These are phyloP conservation scores for Lactifluus rugatus DNA, from an alignment of 768 basidiomycete genomes.

Conservation along the genomic window DNA sequence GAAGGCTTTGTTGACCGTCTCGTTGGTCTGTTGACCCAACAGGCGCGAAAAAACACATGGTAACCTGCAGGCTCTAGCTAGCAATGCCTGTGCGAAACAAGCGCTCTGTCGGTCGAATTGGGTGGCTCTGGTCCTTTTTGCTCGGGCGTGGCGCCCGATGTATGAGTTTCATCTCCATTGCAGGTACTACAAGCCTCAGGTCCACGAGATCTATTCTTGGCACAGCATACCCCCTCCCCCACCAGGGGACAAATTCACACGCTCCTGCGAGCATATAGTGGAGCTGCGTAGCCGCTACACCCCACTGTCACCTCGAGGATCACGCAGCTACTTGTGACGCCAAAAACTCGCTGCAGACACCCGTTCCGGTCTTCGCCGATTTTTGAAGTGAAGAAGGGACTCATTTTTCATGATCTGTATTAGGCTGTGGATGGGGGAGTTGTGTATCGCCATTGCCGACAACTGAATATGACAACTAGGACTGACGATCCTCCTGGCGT, in stretches of 20 bases:
- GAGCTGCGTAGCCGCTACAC: background rate
- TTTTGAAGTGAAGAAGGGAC: background rate
- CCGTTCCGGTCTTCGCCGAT: constrained; percentile 1
- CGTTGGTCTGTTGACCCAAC: background rate
- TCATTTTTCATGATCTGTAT: background rate
- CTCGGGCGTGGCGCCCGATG: background rate
- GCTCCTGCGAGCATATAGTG: background rate
- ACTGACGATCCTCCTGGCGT: constrained; percentile 11
- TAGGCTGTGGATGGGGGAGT: background rate
- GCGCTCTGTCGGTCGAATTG: background rate
- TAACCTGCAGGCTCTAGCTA: constrained; percentile 8
- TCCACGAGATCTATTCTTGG: background rate
- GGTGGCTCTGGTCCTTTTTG: background rate
- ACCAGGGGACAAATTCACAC: background rate
- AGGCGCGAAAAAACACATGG: constrained; percentile 10
- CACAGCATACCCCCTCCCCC: background rate
- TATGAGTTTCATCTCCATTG: background rate
- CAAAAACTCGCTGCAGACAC: background rate
- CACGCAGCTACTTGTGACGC: constrained; percentile 4
- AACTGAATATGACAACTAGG: background rate
- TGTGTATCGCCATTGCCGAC: background rate
- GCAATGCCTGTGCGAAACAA: background rate
- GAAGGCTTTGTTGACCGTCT: background rate
- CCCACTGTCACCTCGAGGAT: background rate
- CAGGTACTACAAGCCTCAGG: background rate